Evolutionary conservation across 169 alveolate species (phyloP).

Genomic region (Pseudocohnilembus persalinus): DNA sequence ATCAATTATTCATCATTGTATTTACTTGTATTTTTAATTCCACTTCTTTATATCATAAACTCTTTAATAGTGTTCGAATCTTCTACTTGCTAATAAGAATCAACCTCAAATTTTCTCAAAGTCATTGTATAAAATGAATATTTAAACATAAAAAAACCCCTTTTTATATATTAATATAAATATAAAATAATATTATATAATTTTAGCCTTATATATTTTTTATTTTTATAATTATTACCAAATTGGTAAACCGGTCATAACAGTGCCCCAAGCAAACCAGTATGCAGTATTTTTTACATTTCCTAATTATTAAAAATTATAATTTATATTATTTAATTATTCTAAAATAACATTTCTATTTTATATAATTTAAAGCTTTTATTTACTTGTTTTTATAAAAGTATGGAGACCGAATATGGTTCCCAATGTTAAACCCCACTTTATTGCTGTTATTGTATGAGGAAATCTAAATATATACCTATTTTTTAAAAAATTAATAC

Average conservation of each 20-base stretch:
- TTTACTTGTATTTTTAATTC: not conserved
- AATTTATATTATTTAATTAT: too few relatives aligned
- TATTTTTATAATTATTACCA: conserved; percentile 8
- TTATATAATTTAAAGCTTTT: too few relatives aligned
- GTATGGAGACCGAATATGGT: conserved; percentile 42
- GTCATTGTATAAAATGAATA: conserved; percentile 30
- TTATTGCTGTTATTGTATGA: conserved; percentile 33
- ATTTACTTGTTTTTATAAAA: conserved; percentile 37
- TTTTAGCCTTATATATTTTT: not conserved
- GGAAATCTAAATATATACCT: conserved; percentile 46
- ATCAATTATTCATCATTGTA: conserved; percentile 10
- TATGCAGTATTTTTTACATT: conserved; percentile 5
- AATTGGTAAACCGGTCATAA: conserved; percentile 15
- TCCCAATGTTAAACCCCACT: conserved; percentile 48
- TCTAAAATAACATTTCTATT: too few relatives aligned
- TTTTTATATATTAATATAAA: not conserved
- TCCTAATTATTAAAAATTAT: not conserved
- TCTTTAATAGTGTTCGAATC: conserved; percentile 10
- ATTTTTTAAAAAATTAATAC: too few relatives aligned
- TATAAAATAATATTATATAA: too few relatives aligned
- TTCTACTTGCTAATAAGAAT: conserved; percentile 9
- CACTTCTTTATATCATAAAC: conserved; percentile 14
- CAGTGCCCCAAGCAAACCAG: conserved; percentile 26
- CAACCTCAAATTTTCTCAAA: conserved; percentile 21
- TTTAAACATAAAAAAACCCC: conserved; percentile 33